Evolutionary conservation across 2,329 filamentous ascomycete genomes (phyloP), one percentile per base, ranked within the genome.

Genomic region (Tolypocladium nubicola): DNA sequence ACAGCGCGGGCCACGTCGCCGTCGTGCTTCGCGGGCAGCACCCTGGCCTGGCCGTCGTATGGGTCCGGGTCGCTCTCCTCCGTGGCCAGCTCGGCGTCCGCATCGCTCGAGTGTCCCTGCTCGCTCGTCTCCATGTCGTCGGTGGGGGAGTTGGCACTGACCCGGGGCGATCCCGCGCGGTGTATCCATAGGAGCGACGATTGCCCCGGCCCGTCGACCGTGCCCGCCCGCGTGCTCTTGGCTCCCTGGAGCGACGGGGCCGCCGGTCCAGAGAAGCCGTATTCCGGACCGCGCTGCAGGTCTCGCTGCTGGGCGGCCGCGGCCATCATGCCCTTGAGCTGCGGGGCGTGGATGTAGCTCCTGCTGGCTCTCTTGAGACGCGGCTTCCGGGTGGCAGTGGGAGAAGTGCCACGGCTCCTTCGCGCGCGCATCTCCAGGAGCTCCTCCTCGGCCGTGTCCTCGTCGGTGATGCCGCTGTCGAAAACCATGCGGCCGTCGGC

Each of bases 401-500:
- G 65, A 8, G 70, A 67, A 43, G 47, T 61, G 16, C 50, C 61
- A 1, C 64, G 65, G 3, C 61, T 64, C 35, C 68, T 63, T 4
- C 71, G 72, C 2, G 68, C 64, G 1, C 67, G 62, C 64, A 78
- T 75, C 61, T 78, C 76, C 2, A 75, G 62, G 4, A 69, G 69
- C 59, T 78, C 75, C 43, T 78, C 75, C 41, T 75, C 71, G 19
- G 74, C 74, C 0, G 75, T 75, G 16, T 77, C 74, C 1, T 76
- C 73, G 50, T 76, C 75, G 5, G 75, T 77, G 5, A 77, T 61
- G 3, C 66, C 71, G 19, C 70, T 68, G 14, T 77, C 75, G 0
- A 73, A 66, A 4, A 72, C 60, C 13, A 72, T 57, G 35, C 70
- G 72, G 21, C 67, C 66, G 26, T 71, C 71, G 0, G 70, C 69